Base-by-base conservation (phyloP, 192 early-diverging fungal species). In the Jimgerdemannia lactiflua region DNA sequence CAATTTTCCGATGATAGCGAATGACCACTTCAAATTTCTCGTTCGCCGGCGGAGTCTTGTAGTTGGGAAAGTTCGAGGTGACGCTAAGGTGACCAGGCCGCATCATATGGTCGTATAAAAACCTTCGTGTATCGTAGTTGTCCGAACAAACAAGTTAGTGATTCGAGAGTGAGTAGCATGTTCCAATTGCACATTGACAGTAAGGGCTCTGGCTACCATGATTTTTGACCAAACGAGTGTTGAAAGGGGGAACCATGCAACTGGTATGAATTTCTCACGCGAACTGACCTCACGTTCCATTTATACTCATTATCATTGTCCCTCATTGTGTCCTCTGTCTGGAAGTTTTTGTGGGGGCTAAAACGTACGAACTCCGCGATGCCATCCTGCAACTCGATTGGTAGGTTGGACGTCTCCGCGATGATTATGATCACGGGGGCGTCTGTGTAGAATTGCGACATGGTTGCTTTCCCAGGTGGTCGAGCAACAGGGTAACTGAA, bases 1-100 rank as follows among this genome's bases (percentile, higher is more conserved):
- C 92, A 67, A 91, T 93, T 66, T 78, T 83, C 54, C 92, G 85
- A 64, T 88, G 77, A 76, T 93, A 93, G 43, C 80, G 79, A 67
- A 90, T 77, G 54, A 78, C 64, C 40, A 90, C 85, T 20, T 87
- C 80, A 70, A 82, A 71, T 3, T 63, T 41, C 41, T 79, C 43
- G 40, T 72, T 70, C 18, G 4, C 6, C 17, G 7, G 41, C 29
- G 65, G 20, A 8, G 69, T 66, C 20, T 20, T 65, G 67, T 79
- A 75, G 64, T 69, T 44, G 29, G 69, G 40, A 67, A 71, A 69
- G 14, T 76, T 44, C 54, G 76, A 66, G 9, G 65, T 64, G 42
- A 77, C 71, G 10, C 65, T 43, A 4, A 71, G 42, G 54, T 81
- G 71, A 3, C 81, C 81, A 39, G 74, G 65, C 14, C 65, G 64